A percentile compares a stretch with the other conserved stretches of the same genome.
phyloP scores from a whole-genome alignment of 1,284 basidiomycete species.

The Ustilago bromivora region DNA sequence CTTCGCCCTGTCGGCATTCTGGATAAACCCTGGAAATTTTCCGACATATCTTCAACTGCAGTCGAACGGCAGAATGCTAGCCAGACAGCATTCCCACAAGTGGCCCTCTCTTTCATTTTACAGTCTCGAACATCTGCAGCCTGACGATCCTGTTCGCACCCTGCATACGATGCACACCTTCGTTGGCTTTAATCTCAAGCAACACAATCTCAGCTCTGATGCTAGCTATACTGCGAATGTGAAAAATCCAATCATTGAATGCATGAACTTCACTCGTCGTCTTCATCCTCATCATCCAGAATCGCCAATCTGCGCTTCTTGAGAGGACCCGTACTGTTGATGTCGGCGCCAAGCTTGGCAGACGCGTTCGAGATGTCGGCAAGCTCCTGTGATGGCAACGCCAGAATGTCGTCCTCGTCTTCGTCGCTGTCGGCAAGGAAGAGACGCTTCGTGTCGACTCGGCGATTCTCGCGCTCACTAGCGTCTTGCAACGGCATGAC shows the following conservation, averaged over 20 bases:
- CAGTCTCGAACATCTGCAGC: background rate
- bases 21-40: too few species aligned
- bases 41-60: background rate
- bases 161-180: background rate
- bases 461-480: slow-evolving; percentile 26
- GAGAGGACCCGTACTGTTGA: background rate
- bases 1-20: too few species aligned
- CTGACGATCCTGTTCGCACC: background rate
- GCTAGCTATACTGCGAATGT: background rate
- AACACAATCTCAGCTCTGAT: background rate
- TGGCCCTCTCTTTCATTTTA: background rate
- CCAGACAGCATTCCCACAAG: background rate
- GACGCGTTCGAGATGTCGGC: background rate
- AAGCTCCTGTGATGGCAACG: slow-evolving; percentile 24
- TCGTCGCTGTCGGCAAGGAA: slow-evolving; percentile 43
- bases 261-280: slow-evolving; percentile 10
- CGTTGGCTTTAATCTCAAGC: background rate
- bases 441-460: slow-evolving; percentile 38
- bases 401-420: slow-evolving; percentile 29
- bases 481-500: slow-evolving; percentile 31
- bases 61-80: slow-evolving; percentile 6
- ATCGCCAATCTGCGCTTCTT: slow-evolving; percentile 42
- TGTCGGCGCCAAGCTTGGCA: slow-evolving; percentile 4
- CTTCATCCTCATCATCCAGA: slow-evolving; percentile 34
- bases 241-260: background rate